Base-by-base conservation (phyloP, 2,329 filamentous ascomycete species). In the Alternaria longipes region DNA sequence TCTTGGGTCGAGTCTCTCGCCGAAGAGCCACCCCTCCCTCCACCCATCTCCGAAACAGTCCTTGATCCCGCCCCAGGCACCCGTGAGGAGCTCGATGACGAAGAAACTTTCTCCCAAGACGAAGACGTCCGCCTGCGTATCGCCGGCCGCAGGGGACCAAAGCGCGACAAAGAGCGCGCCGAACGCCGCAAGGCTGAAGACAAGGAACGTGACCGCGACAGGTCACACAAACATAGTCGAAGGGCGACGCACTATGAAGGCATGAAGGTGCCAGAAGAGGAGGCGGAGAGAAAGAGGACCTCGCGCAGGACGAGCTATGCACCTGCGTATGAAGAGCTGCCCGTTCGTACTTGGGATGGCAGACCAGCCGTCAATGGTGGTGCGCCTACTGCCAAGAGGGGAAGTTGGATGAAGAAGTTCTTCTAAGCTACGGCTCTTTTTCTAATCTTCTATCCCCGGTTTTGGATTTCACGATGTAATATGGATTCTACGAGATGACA, bases 381-480 rank as follows among this genome's bases (percentile, higher is more conserved):
- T 24, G 63, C 49, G 42, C 66, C 66, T 24, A 65, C 73, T 32
- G 75, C 72, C n/a, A 81, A 81, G 72, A 75, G 79, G 58, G 76
- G 75, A 11, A 82, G 81, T 62, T 83, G 81, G 81, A 78, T 84
- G 36, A 83, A 83, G 79, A 83, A 83, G 76, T 79, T 84, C 12
- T 67, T 73, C 40, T 74, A 49, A 52, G 8, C 36, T 22, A n/a
- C 34, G 38, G 9, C 32, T 41, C 53, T 28, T 38, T 46, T 49
- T 44, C n/a, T 46, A 32, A 18, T 40, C 20, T 46, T 38, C 12
- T 30, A 52, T 18, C n/a, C 22, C 8, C 20, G n/a, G 11, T 24
- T 28, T 38, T 53, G 36, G 38, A 50, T 38, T 34, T 41, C 20
- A 44, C 51, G 51, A 44, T 44, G 51, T 45, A 24, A 50, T 26